Evolutionary conservation across 768 basidiomycete species (phyloP), one percentile per base, ranked within the genome.

Genomic region (Butyriboletus loyo): DNA sequence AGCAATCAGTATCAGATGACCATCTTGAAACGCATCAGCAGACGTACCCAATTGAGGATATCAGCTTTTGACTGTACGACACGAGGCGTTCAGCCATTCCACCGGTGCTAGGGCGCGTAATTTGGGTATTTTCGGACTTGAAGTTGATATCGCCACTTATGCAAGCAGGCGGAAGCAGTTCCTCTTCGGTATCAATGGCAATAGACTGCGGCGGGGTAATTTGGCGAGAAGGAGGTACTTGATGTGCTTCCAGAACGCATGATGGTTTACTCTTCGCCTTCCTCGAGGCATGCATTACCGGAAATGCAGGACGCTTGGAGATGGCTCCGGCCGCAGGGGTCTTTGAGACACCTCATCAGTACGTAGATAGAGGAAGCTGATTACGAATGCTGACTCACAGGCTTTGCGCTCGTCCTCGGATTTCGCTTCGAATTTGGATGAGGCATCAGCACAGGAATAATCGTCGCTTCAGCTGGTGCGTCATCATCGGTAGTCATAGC

Each of bases 51-150:
- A 74, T 73, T 53, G 75, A 70, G 62, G 61, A 65, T 56, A 76
- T 73, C 54, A 79, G 51, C 49, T 71, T 72, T 65, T 81, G 73
- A 51, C 77, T 75, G 54, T 78, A 80, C 55, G 73, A 73, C 60
- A 84, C 65, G 57, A 83, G 73, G 59, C 75, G 72, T 55, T 71
- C 74, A 50, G 80, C 77, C 57, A 78, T 69, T 40, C 74, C 75
- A 34, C 66, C 68, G 49, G 65, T 58, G 37, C 59, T 55, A 38
- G 31, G 31, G 28, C 43, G 56, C 36, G 55, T 48, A 54, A 48
- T 52, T 46, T 46, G 46, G 24, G 48, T 50, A 22, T 53, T 52
- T 47, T 58, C 65, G 46, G 62, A 60, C 49, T 60, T 60, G 37
- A 62, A 60, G 53, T 59, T 68, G 48, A 63, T 61, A 57, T 70